These are phyloP conservation scores for Suhomyces guaymorum DNA, from an alignment of 1,139 yeast species.

Conservation along the genomic window DNA sequence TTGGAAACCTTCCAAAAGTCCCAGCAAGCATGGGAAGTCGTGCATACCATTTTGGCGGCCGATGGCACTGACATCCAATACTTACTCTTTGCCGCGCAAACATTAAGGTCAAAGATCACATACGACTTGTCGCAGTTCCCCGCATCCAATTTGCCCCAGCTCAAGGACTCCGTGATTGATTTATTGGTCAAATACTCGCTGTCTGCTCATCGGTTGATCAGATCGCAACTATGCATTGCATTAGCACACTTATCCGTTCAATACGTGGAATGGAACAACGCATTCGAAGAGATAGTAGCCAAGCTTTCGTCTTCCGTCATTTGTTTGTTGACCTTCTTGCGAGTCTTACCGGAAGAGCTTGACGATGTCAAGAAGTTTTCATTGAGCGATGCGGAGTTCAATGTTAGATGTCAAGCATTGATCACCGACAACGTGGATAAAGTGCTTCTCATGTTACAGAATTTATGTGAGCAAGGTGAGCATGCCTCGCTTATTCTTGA, in stretches of 20 bases:
- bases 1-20: constrained; percentile 85
- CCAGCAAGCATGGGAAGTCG: constrained; percentile 63
- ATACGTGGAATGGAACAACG: constrained; percentile 67
- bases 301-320: constrained; percentile 46
- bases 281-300: constrained; percentile 65
- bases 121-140: constrained; percentile 84
- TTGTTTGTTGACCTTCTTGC: constrained; percentile 71
- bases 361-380: constrained; percentile 76
- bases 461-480: constrained; percentile 38
- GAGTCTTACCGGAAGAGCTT: constrained; percentile 89
- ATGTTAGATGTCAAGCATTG: constrained; percentile 59
- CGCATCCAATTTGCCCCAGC: constrained; percentile 45
- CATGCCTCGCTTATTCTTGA: constrained; percentile 50
- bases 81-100: constrained; percentile 86
- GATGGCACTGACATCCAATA: constrained; percentile 43
- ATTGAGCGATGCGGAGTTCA: constrained; percentile 79
- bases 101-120: constrained; percentile 78
- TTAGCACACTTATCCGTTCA: constrained; percentile 83
- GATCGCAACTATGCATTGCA: constrained; percentile 80
- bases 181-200: constrained; percentile 49
- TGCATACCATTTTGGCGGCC: constrained; percentile 34
- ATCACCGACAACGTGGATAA: constrained; percentile 67
- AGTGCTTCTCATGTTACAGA: constrained; percentile 62
- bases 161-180: constrained; percentile 64
- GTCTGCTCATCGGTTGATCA: constrained; percentile 52